Base-by-base conservation (phyloP, 352 stramenopile species). In the Aphanomyces stellatus region DNA sequence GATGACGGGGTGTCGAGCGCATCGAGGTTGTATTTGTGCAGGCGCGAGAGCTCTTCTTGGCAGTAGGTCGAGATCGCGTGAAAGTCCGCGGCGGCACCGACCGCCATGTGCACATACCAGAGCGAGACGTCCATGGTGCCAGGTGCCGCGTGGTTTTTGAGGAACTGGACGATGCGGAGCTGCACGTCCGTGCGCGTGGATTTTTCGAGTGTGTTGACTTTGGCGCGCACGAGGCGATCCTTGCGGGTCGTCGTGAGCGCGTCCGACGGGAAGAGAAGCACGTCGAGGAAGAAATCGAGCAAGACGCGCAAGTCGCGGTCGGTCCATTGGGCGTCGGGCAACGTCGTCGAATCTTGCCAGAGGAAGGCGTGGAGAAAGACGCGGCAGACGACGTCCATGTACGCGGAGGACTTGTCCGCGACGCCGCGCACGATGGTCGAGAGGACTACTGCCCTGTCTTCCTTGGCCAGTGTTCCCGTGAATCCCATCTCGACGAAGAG, bases 401-500 rank as follows among this genome's bases (percentile, higher is more conserved):
- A 79, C 3, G 70, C 35, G 6, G 72, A 8, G 2, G 78, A 77
- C 24, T 76, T 72, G 4, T 13, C 70, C 8, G 68, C 66, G 0
- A 90, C 59, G 6, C 71, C 65, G 25, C 71, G 68, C 22, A 77
- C 62, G 15, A 85, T 69, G 24, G 48, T 35, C 3, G 69, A 61
- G 25, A 93, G 68, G 4, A 87, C 75, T 5, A 30, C 57, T 1
- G 69, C 70, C 51, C 80, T 72, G 10, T 88, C 72, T 10, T 89
- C 78, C 0, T 31, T 33, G 17, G 78, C 75, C 17, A 75, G 79
- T 2, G 71, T 75, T 0, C 49, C 2, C 30, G 73, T 37, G 53
- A 93, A 93, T 3, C 85, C 85, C 67, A 89, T 71, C 66, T 93
- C 84, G 28, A 93, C 79, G 57, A 93, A 93, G 41, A 91, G 71